Conservation (phyloP, 306 rosid genomes). For the Rubus parviflorus region DNA sequence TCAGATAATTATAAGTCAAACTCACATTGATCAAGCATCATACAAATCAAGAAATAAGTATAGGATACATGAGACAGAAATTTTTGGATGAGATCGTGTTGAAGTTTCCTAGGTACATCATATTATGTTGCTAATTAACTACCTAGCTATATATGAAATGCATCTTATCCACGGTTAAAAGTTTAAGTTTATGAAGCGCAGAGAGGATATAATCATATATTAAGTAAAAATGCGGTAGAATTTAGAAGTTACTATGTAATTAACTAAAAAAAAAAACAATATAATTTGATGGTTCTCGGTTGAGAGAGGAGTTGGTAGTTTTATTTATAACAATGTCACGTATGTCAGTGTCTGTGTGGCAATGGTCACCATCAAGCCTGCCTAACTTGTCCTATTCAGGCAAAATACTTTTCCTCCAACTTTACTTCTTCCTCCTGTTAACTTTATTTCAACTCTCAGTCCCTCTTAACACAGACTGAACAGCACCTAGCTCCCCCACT, state of each 20-base stretch:
- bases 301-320: not conserved
- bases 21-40: not conserved
- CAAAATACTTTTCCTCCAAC: slow-evolving; percentile 35
- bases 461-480: slow-evolving; percentile 30
- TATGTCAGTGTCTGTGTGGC: not conserved
- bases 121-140: not conserved
- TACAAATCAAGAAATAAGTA: not conserved
- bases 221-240: not conserved
- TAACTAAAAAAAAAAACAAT: not conserved
- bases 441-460: slow-evolving; percentile 30
- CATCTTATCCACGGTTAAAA: too few relatives aligned
- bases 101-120: slow-evolving; percentile 31
- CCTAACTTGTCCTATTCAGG: slow-evolving; percentile 75
- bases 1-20: not conserved
- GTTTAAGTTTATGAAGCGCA: too few relatives aligned
- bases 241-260: not conserved
- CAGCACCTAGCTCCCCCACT: not conserved
- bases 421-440: slow-evolving; percentile 5
- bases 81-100: not conserved
- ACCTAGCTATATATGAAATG: too few relatives aligned
- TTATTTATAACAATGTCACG: slow-evolving; percentile 1
- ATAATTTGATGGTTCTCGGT: not conserved
- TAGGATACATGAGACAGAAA: not conserved
- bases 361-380: slow-evolving; percentile 82
- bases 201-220: too few relatives aligned